Base-by-base conservation (phyloP, 2,329 filamentous ascomycete genomes). In the Blastomyces percursus region DNA sequence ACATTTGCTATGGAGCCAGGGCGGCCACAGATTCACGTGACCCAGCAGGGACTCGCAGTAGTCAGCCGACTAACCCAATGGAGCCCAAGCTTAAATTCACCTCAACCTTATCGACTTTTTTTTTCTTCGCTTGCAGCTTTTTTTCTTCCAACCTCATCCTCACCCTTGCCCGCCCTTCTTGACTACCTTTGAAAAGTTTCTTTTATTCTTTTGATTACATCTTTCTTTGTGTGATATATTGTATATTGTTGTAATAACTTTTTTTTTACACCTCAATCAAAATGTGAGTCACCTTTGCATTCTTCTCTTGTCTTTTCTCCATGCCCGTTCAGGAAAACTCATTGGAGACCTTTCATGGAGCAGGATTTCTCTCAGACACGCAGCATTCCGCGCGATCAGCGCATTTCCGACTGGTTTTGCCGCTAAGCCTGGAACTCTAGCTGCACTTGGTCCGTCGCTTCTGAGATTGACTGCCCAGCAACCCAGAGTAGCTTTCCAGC, bases 401-500 rank as follows among this genome's bases (percentile, higher is more conserved):
- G 61, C 55, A 7, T 32, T 54, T n/a, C 35, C 64, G 5, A 42
- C 61, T 38, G 50, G 38, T 11, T 46, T 63, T 30, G 30, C 62
- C 32, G 61, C 46, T 30, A 62, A 63, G 61, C 57, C 63, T 16
- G 24, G 61, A 40, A 52, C 59, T 35, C 32, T 79, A 64, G 71
- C 74, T 57, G 71, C 75, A 3, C 64, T 75, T 61, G 71, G 72
- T 60, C 73, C 74, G 40, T 71, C 74, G 50, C 62, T 71, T 32
- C 64, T 73, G 60, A 69, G 68, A 64, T 71, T 77, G 66, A 71
- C 71, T 66, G 71, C 75, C 67, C 76, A 75, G 70, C 75, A 75
- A 65, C 70, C 73, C 42, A 68, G 73, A 38, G 69, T 71, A 6
- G 69, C 72, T 6, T 72, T 79, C 60, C 80, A 82, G 67, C 74